phyloP scores from a whole-genome alignment of 2,329 filamentous ascomycete species.

The Cercospora sp. region DNA sequence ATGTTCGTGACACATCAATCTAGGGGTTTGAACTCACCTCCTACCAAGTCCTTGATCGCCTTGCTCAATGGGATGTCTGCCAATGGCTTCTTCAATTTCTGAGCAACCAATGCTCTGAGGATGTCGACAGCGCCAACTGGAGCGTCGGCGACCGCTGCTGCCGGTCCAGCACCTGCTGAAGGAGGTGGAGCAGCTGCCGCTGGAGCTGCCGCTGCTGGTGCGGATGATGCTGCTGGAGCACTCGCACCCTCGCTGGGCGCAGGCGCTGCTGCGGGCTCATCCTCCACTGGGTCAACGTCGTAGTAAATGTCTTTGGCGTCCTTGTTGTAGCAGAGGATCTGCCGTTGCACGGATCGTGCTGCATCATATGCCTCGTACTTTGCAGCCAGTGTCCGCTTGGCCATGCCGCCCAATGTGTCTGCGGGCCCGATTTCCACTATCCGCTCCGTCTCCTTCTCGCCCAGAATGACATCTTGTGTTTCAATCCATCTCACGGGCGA shows the following conservation, averaged over 20 bases:
- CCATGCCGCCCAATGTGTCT: conserved; percentile 96
- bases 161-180: conserved; percentile 76
- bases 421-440: conserved; percentile 97
- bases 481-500: conserved; percentile 99
- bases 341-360: conserved; percentile 90
- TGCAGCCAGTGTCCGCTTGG: conserved; percentile 88
- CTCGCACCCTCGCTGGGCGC: conserved; percentile 53
- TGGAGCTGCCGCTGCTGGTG: conserved; percentile 53
- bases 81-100: conserved; percentile 95
- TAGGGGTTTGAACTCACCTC: conserved; percentile 63
- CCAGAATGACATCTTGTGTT: conserved; percentile 98
- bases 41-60: conserved; percentile 97
- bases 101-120: conserved; percentile 83
- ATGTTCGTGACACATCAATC: neutral
- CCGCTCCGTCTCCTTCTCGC: conserved; percentile 91
- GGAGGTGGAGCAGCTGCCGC: conserved; percentile 56
- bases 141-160: conserved; percentile 79
- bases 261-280: conserved; percentile 66
- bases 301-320: conserved; percentile 99
- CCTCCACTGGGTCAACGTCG: conserved; percentile 91
- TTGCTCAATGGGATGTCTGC: conserved; percentile 88
- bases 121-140: conserved; percentile 89
- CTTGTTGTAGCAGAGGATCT: conserved; percentile 99
- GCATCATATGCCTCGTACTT: conserved; percentile 99
- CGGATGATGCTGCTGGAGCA: conserved; percentile 46